These are phyloP conservation scores for Mollisia scopiformis DNA, from an alignment of 2,329 filamentous ascomycete genomes.

Conservation along the genomic window DNA sequence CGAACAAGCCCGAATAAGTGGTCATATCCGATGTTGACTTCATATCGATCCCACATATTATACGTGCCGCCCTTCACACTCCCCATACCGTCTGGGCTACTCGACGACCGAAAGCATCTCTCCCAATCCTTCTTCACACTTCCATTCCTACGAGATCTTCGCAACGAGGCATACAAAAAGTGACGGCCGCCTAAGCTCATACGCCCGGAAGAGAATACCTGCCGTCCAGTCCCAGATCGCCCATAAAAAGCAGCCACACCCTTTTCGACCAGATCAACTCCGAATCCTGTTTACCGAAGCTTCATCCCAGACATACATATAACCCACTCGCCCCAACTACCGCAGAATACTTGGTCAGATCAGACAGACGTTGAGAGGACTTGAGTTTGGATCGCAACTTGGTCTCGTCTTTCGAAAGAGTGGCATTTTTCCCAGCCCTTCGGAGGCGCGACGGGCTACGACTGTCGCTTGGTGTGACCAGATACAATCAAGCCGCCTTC, in stretches of 20 bases:
- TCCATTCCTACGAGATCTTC: constrained; percentile 6
- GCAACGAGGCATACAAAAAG: constrained; percentile 4
- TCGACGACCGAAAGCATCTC: not conserved
- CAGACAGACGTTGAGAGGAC: constrained; percentile 4
- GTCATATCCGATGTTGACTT: constrained; percentile 5
- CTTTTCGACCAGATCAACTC: constrained; percentile 5
- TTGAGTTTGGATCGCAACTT: constrained; percentile 4
- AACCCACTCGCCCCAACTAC: not conserved
- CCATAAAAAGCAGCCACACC: constrained; percentile 7
- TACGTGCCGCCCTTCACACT: constrained; percentile 6
- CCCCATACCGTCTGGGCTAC: not conserved
- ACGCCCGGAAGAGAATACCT: constrained; percentile 3
- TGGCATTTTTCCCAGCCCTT: constrained; percentile 18
- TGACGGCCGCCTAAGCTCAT: not conserved
- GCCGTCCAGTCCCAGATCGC: not conserved
- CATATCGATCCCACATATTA: constrained; percentile 4
- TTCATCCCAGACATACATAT: constrained; percentile 10
- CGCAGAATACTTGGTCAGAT: not conserved
- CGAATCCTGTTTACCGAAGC: constrained; percentile 9
- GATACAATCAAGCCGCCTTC: constrained; percentile 26
- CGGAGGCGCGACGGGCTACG: constrained; percentile 14
- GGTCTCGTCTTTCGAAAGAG: not conserved
- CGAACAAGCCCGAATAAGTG: constrained; percentile 10
- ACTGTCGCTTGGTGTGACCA: constrained; percentile 29
- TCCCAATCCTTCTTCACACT: constrained; percentile 3